Base-by-base conservation (phyloP, 179 eudicot genomes). In the Silene coronaria region DNA sequence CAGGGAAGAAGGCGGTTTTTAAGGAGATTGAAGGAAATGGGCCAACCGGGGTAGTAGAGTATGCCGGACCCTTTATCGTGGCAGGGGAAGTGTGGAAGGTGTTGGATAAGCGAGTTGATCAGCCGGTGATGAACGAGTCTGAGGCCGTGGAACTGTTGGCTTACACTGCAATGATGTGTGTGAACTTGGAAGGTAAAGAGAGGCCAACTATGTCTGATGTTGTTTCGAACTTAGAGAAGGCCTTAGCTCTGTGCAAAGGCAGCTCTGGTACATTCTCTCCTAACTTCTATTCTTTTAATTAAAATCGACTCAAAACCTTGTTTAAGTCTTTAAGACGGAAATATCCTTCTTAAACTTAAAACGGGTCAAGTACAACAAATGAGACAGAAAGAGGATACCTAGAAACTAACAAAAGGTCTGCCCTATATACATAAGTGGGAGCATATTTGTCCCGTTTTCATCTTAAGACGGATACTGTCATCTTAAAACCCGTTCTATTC, bases 111-210 rank as follows among this genome's bases (percentile, higher is more conserved):
- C 65, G 89, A 24, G 84, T 86, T 6, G 84, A 85, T 24, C 78
- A 62, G 32, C 88, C 89, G 2, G 76, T 82, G 45, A 53, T 83
- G 77, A 83, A 85, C 9, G 88, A 88, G 84, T 72, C 84, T 6
- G 91, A 86, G 83, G 91, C 91, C 6, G 84, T 86, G 2, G 89
- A 86, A 82, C 75, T 88, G 19, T 66, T 88, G 71, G 88, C 89
- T 30, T 80, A 80, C 58, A 86, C 87, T 2, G 89, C 89, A 0
- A 77, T 86, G 83, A 78, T 77, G 79, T 88, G 91, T 73, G 89
- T 88, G 6, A 88, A 82, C 73, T 78, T 83, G 72, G 89, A 88
- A 70, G 89, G 88, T 3, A 86, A 83, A 79, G 87, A 84, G 70
- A 79, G 89, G 72, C 91, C 91, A 24, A 73, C 84, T 0, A 85